Base-by-base conservation (phyloP, 345 rosid genomes). In the Diplotaxis tenuifolia region DNA sequence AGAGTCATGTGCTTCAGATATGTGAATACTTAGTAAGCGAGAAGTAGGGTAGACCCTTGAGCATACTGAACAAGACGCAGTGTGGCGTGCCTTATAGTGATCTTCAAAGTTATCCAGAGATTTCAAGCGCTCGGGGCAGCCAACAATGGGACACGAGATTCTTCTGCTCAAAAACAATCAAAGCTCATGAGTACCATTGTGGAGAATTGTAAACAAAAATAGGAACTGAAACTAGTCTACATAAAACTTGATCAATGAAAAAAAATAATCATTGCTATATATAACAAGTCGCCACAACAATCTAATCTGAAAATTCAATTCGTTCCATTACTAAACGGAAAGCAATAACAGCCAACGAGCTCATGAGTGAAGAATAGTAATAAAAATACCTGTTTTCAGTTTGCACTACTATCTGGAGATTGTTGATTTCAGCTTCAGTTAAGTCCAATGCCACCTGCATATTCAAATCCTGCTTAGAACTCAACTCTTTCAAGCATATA, bases 61-160 rank as follows among this genome's bases (percentile, higher is more conserved):
- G 82, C 97, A 94, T 28, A 88, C 91, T 8, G 97, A 88, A 82
- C 98, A 94, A 69, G 98, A 86, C n/a, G 97, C 91, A 63, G 90
- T 71, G 71, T 94, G 97, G 22, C 93, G 80, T n/a, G 96, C 83
- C 66, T 68, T 85, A 59, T 91, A 91, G 81, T 94, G 98, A 77
- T 88, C 90, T 83, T 94, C 98, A 83, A 89, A 91, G 72, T 73
- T 73, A 54, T 89, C 97, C 78, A 89, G 75, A n/a, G 87, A 86
- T 34, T 74, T 73, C 84, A 91, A 78, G 32, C 67, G 77, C 27
- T 84, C 93, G 19, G 80, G 86, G 62, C 98, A 94, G 67, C 95
- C 95, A 77, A 78, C 93, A 70, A 94, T 88, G 9, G 97, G 96
- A 77, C 97, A 91, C 19, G 81, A 88, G 28, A 89, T 79, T 79